These are phyloP conservation scores for Globisporangium camurandrum DNA, from an alignment of 352 stramenopile species.

Conservation along the genomic window DNA sequence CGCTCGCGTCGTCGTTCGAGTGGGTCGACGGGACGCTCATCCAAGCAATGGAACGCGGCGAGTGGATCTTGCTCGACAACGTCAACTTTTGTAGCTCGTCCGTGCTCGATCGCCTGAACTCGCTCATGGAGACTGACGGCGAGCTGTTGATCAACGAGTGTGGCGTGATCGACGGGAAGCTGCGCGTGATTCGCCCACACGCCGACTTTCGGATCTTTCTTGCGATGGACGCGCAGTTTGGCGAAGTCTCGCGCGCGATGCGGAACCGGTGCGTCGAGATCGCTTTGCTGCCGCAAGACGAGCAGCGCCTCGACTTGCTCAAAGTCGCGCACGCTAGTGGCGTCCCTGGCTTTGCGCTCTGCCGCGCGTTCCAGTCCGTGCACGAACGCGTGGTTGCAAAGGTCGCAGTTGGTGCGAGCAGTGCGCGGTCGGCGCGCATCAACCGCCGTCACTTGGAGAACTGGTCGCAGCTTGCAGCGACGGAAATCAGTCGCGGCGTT, in stretches of 20 bases:
- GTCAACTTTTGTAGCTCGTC: constrained; percentile 99
- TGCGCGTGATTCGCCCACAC: constrained; percentile 94
- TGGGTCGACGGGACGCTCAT: constrained; percentile 99
- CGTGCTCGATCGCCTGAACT: constrained; percentile 99
- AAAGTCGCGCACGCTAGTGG: constrained; percentile 46
- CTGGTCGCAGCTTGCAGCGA: constrained; percentile 56
- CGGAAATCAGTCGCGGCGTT: constrained; percentile 56
- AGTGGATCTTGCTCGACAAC: constrained; percentile 99
- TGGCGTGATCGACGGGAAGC: constrained; percentile 86
- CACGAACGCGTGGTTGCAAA: constrained; percentile 42
- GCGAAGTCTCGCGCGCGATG: constrained; percentile 99
- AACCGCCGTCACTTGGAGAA: constrained; percentile 71
- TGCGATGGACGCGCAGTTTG: constrained; percentile 94
- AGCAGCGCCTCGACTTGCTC: constrained; percentile 55
- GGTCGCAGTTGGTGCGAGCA: constrained; percentile 16
- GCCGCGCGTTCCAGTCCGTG: constrained; percentile 45
- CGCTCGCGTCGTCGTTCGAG: constrained; percentile 88
- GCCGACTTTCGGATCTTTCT: constrained; percentile 99
- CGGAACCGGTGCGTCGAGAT: constrained; percentile 99
- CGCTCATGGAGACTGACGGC: constrained; percentile 96
- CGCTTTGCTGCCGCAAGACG: constrained; percentile 43
- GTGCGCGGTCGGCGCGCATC: constrained; percentile 30
- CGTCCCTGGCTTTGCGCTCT: constrained; percentile 64
- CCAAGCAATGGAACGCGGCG: constrained; percentile 95
- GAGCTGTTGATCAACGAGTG: constrained; percentile 98